A percentile compares a stretch with the other conserved stretches of the same genome.
Conservation (phyloP, 106 monocot genomes). For the Dendrobium nobile region DNA sequence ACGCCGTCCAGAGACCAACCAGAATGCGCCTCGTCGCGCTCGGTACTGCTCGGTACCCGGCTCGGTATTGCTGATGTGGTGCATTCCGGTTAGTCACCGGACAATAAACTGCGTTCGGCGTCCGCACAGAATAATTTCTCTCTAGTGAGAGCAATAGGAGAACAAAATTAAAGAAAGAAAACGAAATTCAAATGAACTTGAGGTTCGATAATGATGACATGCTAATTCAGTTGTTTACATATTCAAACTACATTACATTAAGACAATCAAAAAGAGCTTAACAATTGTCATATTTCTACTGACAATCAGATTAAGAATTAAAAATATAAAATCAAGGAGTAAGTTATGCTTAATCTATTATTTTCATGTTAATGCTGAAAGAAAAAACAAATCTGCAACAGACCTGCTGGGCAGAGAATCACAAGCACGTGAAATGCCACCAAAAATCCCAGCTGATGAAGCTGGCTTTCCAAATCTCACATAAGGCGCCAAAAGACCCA, state of each 20-base stretch:
- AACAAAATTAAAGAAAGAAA: not conserved
- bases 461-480: slow-evolving; percentile 54
- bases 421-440: slow-evolving; percentile 31
- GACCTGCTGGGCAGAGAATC: slow-evolving; percentile 85
- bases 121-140: no score
- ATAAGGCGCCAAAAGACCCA: slow-evolving; percentile 77
- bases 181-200: not conserved
- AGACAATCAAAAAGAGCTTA: not conserved
- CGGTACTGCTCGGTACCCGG: no score
- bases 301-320: no score
- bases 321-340: no score
- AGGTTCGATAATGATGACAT: not conserved
- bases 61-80: no score
- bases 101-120: no score
- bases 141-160: not conserved
- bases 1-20: no score
- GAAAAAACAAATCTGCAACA: not conserved
- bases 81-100: no score
- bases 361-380: not conserved
- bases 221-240: not conserved
- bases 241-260: not conserved
- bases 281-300: not conserved
- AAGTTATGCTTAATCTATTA: no score
- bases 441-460: slow-evolving; percentile 36
- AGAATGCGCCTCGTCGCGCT: no score